These are phyloP conservation scores for Begonia loranthoides DNA, from an alignment of 306 rosid genomes.

Conservation along the genomic window DNA sequence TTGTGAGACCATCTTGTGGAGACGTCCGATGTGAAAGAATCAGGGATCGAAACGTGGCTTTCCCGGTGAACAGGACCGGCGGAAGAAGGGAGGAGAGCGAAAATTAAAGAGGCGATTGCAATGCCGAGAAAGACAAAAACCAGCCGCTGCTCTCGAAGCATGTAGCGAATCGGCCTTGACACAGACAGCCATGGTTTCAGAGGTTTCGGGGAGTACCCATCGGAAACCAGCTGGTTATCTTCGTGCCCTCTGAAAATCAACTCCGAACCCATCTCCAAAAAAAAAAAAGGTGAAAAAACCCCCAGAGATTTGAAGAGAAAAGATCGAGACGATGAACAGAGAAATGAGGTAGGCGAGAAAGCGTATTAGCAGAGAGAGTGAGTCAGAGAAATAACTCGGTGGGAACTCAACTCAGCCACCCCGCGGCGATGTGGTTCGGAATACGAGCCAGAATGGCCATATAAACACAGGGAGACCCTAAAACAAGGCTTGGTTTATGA, in stretches of 20 bases:
- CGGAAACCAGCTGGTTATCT: constrained; percentile 41
- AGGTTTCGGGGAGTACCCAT: constrained; percentile 58
- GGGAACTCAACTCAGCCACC: background rate
- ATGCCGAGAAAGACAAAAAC: constrained; percentile 67
- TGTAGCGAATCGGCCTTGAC: constrained; percentile 59
- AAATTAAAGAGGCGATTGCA: constrained; percentile 47
- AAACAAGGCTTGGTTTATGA: background rate
- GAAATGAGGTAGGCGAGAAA: too few species aligned
- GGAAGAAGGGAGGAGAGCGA: constrained; percentile 38
- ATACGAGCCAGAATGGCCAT: background rate
- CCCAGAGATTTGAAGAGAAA: background rate
- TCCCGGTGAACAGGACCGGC: constrained; percentile 1
- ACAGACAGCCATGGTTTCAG: constrained; percentile 57
- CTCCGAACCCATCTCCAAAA: constrained; percentile 28
- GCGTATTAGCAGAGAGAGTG: background rate
- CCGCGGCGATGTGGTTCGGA: background rate
- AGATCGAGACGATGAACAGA: background rate
- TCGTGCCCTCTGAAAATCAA: constrained; percentile 67
- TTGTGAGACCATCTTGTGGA: constrained; percentile 12
- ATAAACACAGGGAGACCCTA: constrained; percentile 6
- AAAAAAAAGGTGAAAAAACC: background rate
- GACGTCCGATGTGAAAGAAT: constrained; percentile 19
- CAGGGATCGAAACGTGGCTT: constrained; percentile 15
- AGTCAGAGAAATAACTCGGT: background rate
- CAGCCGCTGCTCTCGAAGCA: constrained; percentile 82